phyloP scores from a whole-genome alignment of 179 eudicot genomes.

The Beta corolliflora region DNA sequence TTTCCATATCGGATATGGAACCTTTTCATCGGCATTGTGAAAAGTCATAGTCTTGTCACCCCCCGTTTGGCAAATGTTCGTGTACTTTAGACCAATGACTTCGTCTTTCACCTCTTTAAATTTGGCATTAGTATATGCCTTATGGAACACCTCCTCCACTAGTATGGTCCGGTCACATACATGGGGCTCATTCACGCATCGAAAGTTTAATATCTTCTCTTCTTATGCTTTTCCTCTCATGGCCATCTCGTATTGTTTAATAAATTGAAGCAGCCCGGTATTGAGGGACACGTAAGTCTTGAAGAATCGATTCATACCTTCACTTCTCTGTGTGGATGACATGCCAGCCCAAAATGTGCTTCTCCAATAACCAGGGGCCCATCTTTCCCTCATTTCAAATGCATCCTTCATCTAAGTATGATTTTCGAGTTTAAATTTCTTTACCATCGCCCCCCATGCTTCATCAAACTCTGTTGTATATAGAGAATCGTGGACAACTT shows the following conservation, averaged over 20 bases:
- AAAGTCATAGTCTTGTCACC: no score
- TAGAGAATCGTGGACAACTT: not conserved
- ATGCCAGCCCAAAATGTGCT: not conserved
- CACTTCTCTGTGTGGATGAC: conserved; percentile 9
- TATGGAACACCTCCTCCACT: not conserved
- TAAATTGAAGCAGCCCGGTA: not conserved
- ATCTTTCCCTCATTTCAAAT: not conserved
- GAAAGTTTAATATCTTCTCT: not conserved
- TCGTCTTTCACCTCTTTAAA: not conserved
- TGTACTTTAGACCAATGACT: not conserved
- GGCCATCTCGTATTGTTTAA: not conserved
- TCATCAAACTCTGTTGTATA: conserved; percentile 1
- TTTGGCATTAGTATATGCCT: not conserved
- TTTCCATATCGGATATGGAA: not conserved
- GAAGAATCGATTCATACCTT: not conserved
- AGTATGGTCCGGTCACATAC: not conserved
- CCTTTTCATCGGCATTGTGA: not conserved
- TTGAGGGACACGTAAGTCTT: not conserved
- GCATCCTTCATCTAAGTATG: not conserved
- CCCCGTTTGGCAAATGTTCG: not conserved
- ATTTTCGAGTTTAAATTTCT: not conserved
- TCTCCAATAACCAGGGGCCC: not conserved
- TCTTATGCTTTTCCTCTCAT: not conserved
- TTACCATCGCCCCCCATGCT: not conserved
- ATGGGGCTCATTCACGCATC: not conserved